Evolutionary conservation across 2,329 filamentous ascomycete genomes (phyloP).

Genomic region (Ceratocystis huliohia): DNA sequence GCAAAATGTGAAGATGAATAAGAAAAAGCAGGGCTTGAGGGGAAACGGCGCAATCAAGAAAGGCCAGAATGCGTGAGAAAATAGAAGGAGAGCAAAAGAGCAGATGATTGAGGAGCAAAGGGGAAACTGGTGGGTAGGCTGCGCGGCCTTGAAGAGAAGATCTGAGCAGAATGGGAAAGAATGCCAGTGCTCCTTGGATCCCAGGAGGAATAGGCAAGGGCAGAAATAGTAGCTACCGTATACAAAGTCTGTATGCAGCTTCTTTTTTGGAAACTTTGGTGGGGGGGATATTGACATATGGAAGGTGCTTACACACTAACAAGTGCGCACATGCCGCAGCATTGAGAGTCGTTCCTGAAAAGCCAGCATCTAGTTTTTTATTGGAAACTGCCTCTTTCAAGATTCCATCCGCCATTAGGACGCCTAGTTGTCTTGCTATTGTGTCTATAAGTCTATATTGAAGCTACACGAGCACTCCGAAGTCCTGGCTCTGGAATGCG

Average conservation of each 20-base stretch:
- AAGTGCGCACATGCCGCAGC: not conserved
- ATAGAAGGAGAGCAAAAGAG: too few relatives aligned
- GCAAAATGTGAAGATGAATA: not conserved
- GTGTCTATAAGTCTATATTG: not conserved
- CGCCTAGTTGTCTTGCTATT: not conserved
- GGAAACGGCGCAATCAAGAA: not conserved
- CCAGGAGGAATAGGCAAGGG: constrained; percentile 8
- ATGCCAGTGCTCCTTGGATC: constrained; percentile 6
- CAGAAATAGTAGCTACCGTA: not conserved
- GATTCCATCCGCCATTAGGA: not conserved
- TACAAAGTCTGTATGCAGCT: not conserved
- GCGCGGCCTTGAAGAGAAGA: constrained; percentile 7
- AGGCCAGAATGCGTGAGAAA: too few relatives aligned
- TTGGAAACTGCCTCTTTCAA: not conserved
- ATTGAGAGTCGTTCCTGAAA: not conserved
- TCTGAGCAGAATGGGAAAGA: constrained; percentile 5
- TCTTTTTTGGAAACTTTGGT: not conserved
- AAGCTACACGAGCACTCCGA: not conserved
- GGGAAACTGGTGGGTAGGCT: not conserved
- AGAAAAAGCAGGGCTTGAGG: too few relatives aligned
- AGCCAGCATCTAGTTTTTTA: not conserved
- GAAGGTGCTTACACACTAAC: not conserved
- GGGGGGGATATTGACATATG: not conserved
- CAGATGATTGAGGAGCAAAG: not conserved
- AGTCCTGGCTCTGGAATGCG: constrained; percentile 3